Base-by-base conservation (phyloP, 2,329 filamentous ascomycete genomes). In the Sarocladiaceae sp. region DNA sequence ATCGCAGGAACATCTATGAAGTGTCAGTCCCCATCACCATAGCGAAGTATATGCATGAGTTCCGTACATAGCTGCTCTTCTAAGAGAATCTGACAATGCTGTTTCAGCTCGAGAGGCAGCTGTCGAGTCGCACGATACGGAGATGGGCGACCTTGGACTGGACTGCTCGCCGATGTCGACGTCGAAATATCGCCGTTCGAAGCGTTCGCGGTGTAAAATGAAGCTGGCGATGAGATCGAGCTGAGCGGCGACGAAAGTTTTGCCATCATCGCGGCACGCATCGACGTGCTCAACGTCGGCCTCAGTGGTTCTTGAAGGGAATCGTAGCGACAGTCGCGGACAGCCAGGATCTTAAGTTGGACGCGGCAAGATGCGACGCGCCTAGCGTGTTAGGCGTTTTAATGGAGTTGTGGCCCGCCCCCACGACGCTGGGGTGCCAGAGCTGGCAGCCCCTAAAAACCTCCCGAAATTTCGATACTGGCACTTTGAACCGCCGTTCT, bases 11-110 rank as follows among this genome's bases (percentile, higher is more conserved):
- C 52, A 54, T 69, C 68, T 71, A 28, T 4, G 5, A 11, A 7
- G 6, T 10, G 17, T 33, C 15, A 48, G 44, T 28, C 15, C n/a
- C 12, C 12, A 10, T 35, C 18, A 25, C 5, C 51, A 54, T 56
- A 22, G 52, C 13, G 28, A 26, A n/a, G 40, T 4, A 17, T n/a
- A n/a, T n/a, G n/a, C 40, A 44, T 5, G 23, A n/a, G 8, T 12
- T 37, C 35, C 75, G 52, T 71, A 86, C 84, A 87, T 25, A 91
- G 78, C 53, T 83, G 76, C 67, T 93, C 88, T 66, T 93, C 88
- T 0, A 93, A 73, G 63, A 87, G 88, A 40, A 90, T 86, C 53
- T 82, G 80, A 58, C 81, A 83, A 60, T 90, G 84, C 53, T 82
- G 74, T 52, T 77, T 79, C 17, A 92, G 68, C 59, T 87, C 83